Percentiles rank a stretch among this genome's conserved stretches.
Evolutionary conservation across 2,329 filamentous ascomycete species (phyloP).

Genomic region (Tothia fuscella): DNA sequence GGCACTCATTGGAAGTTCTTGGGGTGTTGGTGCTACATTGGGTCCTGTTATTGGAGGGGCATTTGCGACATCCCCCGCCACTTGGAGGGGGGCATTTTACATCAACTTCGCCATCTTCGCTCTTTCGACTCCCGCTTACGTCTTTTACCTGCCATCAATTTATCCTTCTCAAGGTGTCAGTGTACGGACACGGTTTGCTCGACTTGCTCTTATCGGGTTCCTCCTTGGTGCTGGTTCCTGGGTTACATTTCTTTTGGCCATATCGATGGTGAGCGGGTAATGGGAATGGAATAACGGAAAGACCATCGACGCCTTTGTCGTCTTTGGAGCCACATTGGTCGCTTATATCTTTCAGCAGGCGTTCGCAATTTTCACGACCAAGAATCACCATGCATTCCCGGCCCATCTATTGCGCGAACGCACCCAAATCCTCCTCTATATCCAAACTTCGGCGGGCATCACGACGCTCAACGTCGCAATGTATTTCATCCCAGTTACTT

Average conservation of each 20-base stretch:
- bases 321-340: conserved; percentile 24
- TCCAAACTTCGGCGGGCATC: conserved; percentile 26
- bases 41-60: conserved; percentile 24
- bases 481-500: conserved; percentile 47
- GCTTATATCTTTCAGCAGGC: conserved; percentile 26
- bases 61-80: conserved; percentile 17
- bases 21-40: conserved; percentile 17
- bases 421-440: conserved; percentile 32
- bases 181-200: too few species aligned
- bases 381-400: conserved; percentile 36
- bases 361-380: conserved; percentile 32
- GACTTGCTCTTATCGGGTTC: conserved; percentile 10
- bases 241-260: conserved; percentile 32
- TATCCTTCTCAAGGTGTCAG: conserved; percentile 14
- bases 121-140: conserved; percentile 29
- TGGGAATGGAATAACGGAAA: conserved; percentile 36
- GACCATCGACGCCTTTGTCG: conserved; percentile 36
- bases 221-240: conserved; percentile 21
- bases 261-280: conserved; percentile 37
- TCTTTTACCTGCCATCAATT: conserved; percentile 31
- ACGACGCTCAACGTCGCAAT: conserved; percentile 21
- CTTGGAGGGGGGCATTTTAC: conserved; percentile 37
- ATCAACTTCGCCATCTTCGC: conserved; percentile 42
- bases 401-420: conserved; percentile 31
- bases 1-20: conserved; percentile 13